Percentiles rank a stretch among this genome's conserved stretches.
These are phyloP conservation scores for Drechslerella coelobrocha DNA, from an alignment of 2,329 filamentous ascomycete species.

Conservation along the genomic window DNA sequence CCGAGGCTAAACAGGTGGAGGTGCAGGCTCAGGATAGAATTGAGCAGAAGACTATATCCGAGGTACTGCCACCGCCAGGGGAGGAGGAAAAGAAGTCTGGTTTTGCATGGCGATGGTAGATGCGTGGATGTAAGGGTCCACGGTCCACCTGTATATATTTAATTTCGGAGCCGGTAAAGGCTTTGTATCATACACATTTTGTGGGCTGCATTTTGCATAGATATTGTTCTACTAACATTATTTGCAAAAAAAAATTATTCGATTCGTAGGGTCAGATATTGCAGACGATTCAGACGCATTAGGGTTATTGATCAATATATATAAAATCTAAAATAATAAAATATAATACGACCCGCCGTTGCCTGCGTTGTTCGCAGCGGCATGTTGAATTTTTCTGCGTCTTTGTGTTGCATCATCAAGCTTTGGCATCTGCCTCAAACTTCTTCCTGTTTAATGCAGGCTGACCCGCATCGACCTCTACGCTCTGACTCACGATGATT, in stretches of 20 bases:
- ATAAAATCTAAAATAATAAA: too few species aligned
- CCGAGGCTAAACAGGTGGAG: neutral
- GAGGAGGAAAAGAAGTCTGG: conserved; percentile 12
- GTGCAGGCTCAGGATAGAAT: too few species aligned
- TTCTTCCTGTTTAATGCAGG: too few species aligned
- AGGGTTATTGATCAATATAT: too few species aligned
- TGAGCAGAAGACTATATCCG: too few species aligned
- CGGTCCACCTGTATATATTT: neutral
- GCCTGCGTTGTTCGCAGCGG: too few species aligned
- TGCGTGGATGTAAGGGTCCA: neutral
- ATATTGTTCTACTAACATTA: too few species aligned
- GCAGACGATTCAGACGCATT: too few species aligned
- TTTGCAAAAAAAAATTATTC: too few species aligned
- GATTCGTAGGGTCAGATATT: too few species aligned
- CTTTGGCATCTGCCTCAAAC: conserved; percentile 1
- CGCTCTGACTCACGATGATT: conserved; percentile 26
- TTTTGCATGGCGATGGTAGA: conserved; percentile 18
- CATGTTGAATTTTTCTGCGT: conserved; percentile 28
- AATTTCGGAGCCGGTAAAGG: neutral
- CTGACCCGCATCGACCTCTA: neutral
- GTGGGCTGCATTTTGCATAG: neutral
- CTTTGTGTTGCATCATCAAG: conserved; percentile 33
- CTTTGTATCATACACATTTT: neutral
- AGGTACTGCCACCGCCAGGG: neutral
- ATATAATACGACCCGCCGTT: too few species aligned